A percentile compares a stretch with the other conserved stretches of the same genome.
Conservation (phyloP, 805 yeast species). For the Myxozyma kluyveri region DNA sequence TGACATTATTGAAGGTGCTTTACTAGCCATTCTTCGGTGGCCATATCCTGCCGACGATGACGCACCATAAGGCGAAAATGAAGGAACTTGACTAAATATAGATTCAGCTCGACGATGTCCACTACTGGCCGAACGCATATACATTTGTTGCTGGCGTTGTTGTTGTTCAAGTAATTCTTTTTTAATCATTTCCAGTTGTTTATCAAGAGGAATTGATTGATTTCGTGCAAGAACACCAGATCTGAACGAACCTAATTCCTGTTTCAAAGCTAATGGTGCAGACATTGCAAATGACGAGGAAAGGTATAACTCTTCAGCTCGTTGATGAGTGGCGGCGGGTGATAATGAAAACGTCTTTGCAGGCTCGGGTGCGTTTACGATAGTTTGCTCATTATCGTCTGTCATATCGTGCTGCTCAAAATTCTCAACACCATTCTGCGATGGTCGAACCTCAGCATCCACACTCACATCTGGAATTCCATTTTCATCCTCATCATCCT, state of each 20-base stretch:
- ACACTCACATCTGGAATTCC: conserved; percentile 6
- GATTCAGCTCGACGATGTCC: conserved; percentile 5
- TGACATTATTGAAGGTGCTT: conserved; percentile 4
- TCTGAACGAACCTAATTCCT: neutral
- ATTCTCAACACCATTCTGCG: neutral
- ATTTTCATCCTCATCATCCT: conserved; percentile 19
- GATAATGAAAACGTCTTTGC: conserved; percentile 7
- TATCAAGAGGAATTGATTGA: neutral
- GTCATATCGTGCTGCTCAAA: no score
- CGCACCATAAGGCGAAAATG: neutral
- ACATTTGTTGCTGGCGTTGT: neutral
- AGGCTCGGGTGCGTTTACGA: neutral
- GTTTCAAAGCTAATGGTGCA: conserved; percentile 1
- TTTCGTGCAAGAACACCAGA: conserved; percentile 13
- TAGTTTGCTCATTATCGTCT: neutral
- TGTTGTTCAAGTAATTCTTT: neutral
- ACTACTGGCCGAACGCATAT: neutral
- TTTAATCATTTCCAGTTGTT: neutral
- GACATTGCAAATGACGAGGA: conserved; percentile 10
- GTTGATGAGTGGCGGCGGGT: conserved; percentile 18
- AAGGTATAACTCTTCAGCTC: conserved; percentile 16
- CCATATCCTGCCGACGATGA: neutral
- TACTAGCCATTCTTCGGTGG: conserved; percentile 3
- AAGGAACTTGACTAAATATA: neutral
- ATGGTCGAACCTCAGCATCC: conserved; percentile 7